phyloP scores from a whole-genome alignment of 768 basidiomycete genomes.

The Botryobasidium botryosum region DNA sequence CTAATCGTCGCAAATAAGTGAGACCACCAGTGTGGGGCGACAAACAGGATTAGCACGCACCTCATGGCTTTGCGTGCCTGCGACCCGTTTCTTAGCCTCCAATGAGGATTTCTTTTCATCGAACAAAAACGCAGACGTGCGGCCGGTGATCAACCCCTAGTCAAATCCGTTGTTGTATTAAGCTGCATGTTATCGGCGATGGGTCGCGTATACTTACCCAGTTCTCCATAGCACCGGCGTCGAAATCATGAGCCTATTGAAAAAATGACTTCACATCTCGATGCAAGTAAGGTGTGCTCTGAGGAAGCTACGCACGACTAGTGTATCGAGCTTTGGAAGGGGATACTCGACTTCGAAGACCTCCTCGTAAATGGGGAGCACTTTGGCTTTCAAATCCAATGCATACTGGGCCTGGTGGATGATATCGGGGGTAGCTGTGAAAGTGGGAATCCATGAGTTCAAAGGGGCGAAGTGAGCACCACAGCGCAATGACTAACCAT shows the following conservation, averaged over 20 bases:
- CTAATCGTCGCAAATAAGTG: conserved; percentile 1
- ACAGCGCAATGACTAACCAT: conserved; percentile 32
- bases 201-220: conserved; percentile 32
- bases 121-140: conserved; percentile 64
- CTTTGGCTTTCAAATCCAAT: conserved; percentile 67
- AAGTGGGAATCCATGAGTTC: not conserved
- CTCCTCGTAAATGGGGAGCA: conserved; percentile 80
- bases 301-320: conserved; percentile 37
- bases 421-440: conserved; percentile 55
- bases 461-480: not conserved
- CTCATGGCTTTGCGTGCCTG: conserved; percentile 68
- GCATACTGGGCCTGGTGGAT: conserved; percentile 74
- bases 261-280: not conserved
- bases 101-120: conserved; percentile 63
- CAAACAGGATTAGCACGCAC: conserved; percentile 31
- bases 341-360: conserved; percentile 88
- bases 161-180: too few relatives aligned
- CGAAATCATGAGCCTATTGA: conserved; percentile 72
- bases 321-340: conserved; percentile 84
- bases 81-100: conserved; percentile 61
- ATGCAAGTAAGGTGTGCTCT: conserved; percentile 14
- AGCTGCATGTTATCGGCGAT: not conserved
- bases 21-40: not conserved
- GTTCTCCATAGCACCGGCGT: conserved; percentile 87
- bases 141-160: conserved; percentile 73